A percentile compares a stretch with the other conserved stretches of the same genome.
These are phyloP conservation scores for Candida vaughaniae DNA, from an alignment of 805 yeast genomes.

Conservation along the genomic window DNA sequence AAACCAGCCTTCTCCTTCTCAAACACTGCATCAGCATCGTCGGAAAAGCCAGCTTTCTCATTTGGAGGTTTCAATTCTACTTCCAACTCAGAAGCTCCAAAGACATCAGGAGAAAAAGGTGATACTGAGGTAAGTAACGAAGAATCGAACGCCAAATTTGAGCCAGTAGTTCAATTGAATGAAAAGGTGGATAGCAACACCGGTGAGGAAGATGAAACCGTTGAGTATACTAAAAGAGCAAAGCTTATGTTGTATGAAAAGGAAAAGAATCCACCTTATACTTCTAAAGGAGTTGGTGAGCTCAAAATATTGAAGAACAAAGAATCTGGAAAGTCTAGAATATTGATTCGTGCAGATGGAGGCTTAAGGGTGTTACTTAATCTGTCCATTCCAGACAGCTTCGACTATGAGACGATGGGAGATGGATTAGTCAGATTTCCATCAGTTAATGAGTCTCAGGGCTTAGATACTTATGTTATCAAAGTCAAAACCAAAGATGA, in stretches of 20 bases:
- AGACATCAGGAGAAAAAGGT: constrained; percentile 25
- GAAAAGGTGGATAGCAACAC: constrained; percentile 56
- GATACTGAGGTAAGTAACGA: constrained; percentile 45
- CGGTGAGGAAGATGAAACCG: constrained; percentile 83
- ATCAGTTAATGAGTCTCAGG: constrained; percentile 52
- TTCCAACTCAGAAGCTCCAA: neutral
- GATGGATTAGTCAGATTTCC: constrained; percentile 70
- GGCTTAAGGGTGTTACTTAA: constrained; percentile 77
- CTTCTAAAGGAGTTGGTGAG: constrained; percentile 76
- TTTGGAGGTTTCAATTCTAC: constrained; percentile 8
- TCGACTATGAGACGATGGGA: constrained; percentile 61
- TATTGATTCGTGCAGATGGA: constrained; percentile 86
- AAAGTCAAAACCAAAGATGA: constrained; percentile 77
- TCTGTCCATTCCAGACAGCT: constrained; percentile 53
- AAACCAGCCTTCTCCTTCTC: constrained; percentile 15
- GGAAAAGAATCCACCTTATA: constrained; percentile 46
- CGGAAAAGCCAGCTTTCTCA: constrained; percentile 14
- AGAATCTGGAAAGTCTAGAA: constrained; percentile 61
- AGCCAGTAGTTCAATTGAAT: constrained; percentile 33
- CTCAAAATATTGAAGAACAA: constrained; percentile 67
- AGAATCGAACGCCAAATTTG: constrained; percentile 48
- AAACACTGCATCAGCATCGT: neutral
- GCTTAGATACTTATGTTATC: constrained; percentile 64
- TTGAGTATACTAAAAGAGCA: constrained; percentile 62
- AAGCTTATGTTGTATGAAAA: constrained; percentile 64